phyloP scores from a whole-genome alignment of 1,284 basidiomycete genomes.

The Apiotrichum akiyoshidainum region DNA sequence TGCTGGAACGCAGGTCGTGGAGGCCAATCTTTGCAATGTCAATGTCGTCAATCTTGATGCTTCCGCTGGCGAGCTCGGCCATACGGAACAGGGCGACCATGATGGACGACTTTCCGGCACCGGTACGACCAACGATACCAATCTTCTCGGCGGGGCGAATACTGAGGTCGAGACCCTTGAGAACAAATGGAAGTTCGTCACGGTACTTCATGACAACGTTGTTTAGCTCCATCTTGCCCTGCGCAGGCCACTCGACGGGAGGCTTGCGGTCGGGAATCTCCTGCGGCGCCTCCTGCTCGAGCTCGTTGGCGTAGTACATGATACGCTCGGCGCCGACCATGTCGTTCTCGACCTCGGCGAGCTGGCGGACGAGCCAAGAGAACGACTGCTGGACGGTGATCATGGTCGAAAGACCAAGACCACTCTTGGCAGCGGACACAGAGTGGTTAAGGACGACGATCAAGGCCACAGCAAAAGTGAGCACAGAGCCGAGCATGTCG shows the following conservation, averaged over 20 bases:
- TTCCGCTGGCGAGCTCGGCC: constrained; percentile 50
- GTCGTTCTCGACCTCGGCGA: constrained; percentile 82
- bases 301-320: constrained; percentile 61
- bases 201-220: constrained; percentile 55
- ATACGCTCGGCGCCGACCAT: constrained; percentile 88
- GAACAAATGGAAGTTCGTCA: constrained; percentile 54
- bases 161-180: constrained; percentile 60
- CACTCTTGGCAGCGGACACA: constrained; percentile 73
- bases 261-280: constrained; percentile 61
- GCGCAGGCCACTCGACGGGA: constrained; percentile 62
- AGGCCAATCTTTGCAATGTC: constrained; percentile 56
- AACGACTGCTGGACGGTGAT: constrained; percentile 58
- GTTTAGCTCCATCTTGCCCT: constrained; percentile 50
- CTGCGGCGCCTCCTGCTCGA: constrained; percentile 77
- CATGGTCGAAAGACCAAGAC: constrained; percentile 55
- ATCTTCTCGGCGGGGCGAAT: constrained; percentile 56
- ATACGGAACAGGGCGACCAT: constrained; percentile 58
- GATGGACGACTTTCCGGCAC: constrained; percentile 60
- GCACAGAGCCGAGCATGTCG: constrained; percentile 72
- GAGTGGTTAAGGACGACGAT: constrained; percentile 69
- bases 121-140: constrained; percentile 54
- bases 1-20: constrained; percentile 52
- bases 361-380: constrained; percentile 77
- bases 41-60: constrained; percentile 51
- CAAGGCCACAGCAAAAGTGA: constrained; percentile 76